Conservation (phyloP, 495 filamentous ascomycete genomes). For the Lepidopterella palustris region DNA sequence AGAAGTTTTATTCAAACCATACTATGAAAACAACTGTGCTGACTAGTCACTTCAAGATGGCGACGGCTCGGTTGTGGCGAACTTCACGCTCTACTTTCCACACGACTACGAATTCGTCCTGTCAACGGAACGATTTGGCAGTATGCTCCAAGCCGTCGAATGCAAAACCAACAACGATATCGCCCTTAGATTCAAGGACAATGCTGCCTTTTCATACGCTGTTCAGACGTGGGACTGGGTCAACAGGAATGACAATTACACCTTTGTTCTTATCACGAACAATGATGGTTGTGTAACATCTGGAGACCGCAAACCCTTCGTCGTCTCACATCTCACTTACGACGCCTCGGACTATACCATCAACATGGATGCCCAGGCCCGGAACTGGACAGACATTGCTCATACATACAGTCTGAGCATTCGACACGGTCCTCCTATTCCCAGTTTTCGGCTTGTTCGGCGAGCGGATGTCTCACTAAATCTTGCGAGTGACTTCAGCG, state of each 20-base stretch:
- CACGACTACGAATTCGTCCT: conserved; percentile 12
- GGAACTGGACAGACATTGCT: conserved; percentile 16
- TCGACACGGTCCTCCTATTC: conserved; percentile 8
- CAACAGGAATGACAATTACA: conserved; percentile 15
- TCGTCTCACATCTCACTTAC: conserved; percentile 12
- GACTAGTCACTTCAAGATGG: too few relatives aligned
- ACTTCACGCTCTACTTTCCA: conserved; percentile 18
- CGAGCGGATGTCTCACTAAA: conserved; percentile 19
- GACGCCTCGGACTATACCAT: conserved; percentile 10
- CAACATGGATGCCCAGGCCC: conserved; percentile 6
- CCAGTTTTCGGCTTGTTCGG: conserved; percentile 3
- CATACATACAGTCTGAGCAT: conserved; percentile 20
- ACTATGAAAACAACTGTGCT: too few relatives aligned
- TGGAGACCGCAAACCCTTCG: conserved; percentile 13
- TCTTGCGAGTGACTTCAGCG: conserved; percentile 7
- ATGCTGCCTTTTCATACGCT: conserved; percentile 12
- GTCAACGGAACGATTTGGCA: conserved; percentile 20
- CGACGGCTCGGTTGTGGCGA: too few relatives aligned
- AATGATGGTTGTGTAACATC: conserved; percentile 9
- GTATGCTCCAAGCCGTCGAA: conserved; percentile 14
- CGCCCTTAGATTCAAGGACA: conserved; percentile 21
- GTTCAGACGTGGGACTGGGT: conserved; percentile 19
- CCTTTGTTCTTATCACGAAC: conserved; percentile 21
- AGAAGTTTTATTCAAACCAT: too few relatives aligned
- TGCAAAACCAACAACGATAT: conserved; percentile 18